Evolutionary conservation across 2,329 filamentous ascomycete genomes (phyloP), one percentile per base, ranked within the genome.

Genomic region (Arthroderma sp.): DNA sequence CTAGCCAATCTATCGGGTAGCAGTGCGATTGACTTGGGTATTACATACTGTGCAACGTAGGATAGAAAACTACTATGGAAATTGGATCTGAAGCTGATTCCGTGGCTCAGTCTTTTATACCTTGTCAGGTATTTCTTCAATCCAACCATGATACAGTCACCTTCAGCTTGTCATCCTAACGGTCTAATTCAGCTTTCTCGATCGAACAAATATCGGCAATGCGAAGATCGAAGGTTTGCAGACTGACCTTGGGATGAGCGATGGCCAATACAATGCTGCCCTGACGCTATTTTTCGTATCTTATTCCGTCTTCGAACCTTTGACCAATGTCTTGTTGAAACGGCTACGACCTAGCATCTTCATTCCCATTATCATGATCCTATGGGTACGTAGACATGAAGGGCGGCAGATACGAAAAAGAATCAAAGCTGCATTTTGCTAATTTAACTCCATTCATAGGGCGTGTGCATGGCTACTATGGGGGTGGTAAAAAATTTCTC

Each of bases 301-400:
- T 5, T 68, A 67, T 49, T 56, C 57, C 9, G 47, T 60, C 11
- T 60, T 65, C 42, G 64, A 67, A 44, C 59, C 67, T 5, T 56
- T 66, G 29, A 65, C 60, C 49, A 70, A 70, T 47, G 48, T 70
- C 11, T 58, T 68, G 27, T 55, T 71, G 48, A 70, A 69, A 53
- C 56, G 55, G 27, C 55, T 71, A 40, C 67, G 71, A 4, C 76
- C 73, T 3, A 70, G 66, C 3, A 51, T 72, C 42, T 75, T 70
- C 66, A 69, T 77, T 29, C 68, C 71, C 3, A 63, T 58, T 48
- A 71, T 75, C 51, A 73, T 70, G 61, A 48, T 68, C 36, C 49
- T 51, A 45, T 59, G 62, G 61, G 47, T 49, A 46, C 11, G 44
- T 9, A 27, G 6, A 30, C 3, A 3, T 27, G 8, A 6, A 38